Percentiles rank a stretch among this genome's conserved stretches.
phyloP scores from a whole-genome alignment of 108 stramenopile species.

The Skeletonema marinoi region DNA sequence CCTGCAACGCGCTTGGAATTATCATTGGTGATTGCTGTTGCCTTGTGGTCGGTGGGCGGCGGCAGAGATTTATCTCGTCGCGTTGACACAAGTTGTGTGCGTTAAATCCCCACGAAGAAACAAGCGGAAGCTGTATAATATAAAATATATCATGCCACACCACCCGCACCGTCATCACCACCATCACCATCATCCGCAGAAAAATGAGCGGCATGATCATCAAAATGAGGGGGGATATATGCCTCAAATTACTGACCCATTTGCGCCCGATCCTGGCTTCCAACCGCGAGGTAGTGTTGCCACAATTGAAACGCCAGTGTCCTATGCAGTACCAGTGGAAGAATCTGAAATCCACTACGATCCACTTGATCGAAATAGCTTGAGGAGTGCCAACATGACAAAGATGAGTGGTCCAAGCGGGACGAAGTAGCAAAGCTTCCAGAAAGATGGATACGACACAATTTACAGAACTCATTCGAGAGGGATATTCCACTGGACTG shows the following conservation, averaged over 20 bases:
- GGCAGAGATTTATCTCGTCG: no score
- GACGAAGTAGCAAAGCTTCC: background rate
- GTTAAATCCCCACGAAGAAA: no score
- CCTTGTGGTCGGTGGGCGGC: background rate
- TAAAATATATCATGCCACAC: background rate
- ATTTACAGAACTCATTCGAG: slow-evolving; percentile 14
- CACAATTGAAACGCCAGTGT: background rate
- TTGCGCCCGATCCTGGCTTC: background rate
- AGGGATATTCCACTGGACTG: slow-evolving; percentile 45
- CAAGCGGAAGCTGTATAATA: no score
- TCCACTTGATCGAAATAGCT: background rate
- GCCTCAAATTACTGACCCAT: background rate
- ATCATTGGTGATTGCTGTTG: background rate
- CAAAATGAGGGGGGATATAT: background rate
- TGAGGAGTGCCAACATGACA: background rate
- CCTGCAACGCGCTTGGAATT: background rate
- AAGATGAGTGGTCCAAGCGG: slow-evolving; percentile 14
- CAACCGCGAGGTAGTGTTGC: background rate
- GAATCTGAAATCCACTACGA: background rate
- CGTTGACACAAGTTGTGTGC: background rate
- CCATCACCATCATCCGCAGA: background rate
- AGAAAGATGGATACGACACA: slow-evolving; percentile 14
- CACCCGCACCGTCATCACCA: background rate
- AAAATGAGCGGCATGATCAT: background rate
- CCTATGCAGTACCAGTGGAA: background rate